Base-by-base conservation (phyloP, 495 filamentous ascomycete genomes). In the Penicillium verhagenii region DNA sequence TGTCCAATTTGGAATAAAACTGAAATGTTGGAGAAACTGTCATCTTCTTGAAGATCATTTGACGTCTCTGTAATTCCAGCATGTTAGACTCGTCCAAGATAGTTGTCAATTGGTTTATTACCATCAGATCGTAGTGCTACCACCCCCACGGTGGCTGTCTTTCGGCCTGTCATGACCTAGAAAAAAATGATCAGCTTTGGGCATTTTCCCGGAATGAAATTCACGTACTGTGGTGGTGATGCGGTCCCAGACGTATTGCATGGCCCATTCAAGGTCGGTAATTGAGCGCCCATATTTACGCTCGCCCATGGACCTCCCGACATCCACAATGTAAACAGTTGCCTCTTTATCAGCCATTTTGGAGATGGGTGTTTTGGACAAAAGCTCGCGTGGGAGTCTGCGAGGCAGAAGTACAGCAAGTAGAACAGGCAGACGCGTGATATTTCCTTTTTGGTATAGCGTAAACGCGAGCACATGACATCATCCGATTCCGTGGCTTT, bases 231-330 rank as follows among this genome's bases (percentile, higher is more conserved):
- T 96, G 19, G 80, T 84, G 1, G 90, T 90, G 60, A 97, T 95
- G 61, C 86, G 91, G 70, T 97, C 94, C 94, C 94, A 99, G 45
- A 99, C 83, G 78, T 96, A 99, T 51, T 83, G 83, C 88, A 97
- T 87, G 18, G 85, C 81, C 79, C 84, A 97, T 51, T 96, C 90
- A 4, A 97, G 83, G 71, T 97, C 89, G 14, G 89, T 87, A 64
- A 92, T 79, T 6, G 70, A 61, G 46, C 95, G 84, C n/a, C 86
- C 91, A 76, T 86, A 77, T 56, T 82, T 81, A 55, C 78, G 82
- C 63, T 89, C 76, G 42, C 82, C 86, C 90, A 96, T 97, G 18
- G 94, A 90, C 57, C 70, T 72, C 46, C 90, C 92, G 21, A 96
- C 78, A 69, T 97, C 93, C 45, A 99, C 70, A 61, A 97, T 85